Percentiles rank a stretch among this genome's conserved stretches.
Conservation (phyloP, 139 green algal genomes). For the Auxenochlorella protothecoides region DNA sequence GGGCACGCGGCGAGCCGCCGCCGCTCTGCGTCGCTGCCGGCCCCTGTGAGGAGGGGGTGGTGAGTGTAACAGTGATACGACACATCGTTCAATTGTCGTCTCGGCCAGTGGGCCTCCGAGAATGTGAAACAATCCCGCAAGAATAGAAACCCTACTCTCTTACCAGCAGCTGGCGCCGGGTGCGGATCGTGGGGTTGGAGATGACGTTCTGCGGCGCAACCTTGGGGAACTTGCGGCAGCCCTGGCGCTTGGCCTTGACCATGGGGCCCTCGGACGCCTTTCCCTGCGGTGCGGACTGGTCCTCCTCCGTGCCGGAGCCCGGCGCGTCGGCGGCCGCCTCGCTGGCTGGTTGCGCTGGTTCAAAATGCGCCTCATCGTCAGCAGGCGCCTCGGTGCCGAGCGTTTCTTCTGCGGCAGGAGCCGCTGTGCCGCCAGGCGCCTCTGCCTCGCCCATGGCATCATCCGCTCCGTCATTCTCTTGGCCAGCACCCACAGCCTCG, state of each 20-base stretch:
- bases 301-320: neutral
- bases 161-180: conserved; percentile 6
- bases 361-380: neutral
- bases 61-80: neutral
- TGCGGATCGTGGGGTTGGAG: conserved; percentile 8
- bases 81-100: too few species aligned
- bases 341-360: neutral
- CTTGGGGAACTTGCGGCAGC: neutral
- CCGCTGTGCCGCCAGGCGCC: too few species aligned
- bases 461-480: too few species aligned
- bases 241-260: too few species aligned
- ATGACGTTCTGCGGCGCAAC: conserved; percentile 13
- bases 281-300: neutral
- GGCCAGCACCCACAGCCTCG: too few species aligned
- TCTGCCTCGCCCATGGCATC: too few species aligned
- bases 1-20: too few species aligned
- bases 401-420: too few species aligned
- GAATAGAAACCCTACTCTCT: neutral
- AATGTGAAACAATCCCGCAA: neutral
- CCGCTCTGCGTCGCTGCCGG: too few species aligned
- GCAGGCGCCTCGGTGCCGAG: too few species aligned
- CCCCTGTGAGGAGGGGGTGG: neutral
- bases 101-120: too few species aligned
- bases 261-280: neutral
- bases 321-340: neutral